Base-by-base conservation (phyloP, 2,329 filamentous ascomycete species). In the Fusarium haematococcum region DNA sequence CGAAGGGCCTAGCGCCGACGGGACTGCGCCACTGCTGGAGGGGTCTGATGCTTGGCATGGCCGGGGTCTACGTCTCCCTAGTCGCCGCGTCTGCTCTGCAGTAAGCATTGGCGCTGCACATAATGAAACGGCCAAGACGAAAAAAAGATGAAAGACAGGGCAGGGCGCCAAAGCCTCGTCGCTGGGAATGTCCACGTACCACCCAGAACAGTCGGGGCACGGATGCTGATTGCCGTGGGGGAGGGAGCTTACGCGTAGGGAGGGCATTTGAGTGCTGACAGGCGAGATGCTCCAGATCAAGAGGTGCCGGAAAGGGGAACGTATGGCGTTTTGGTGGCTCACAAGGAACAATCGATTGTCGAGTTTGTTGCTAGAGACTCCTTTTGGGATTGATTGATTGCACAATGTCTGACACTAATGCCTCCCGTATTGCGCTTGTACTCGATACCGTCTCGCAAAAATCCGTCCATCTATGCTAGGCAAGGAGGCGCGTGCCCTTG, bases 401-500 rank as follows among this genome's bases (percentile, higher is more conserved):
- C 59, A 62, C 63, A 62, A 52, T 30, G 58, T 60, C 52, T 60
- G 27, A 59, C 63, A 58, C 59, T 57, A 54, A 37, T 25, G 20
- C 13, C 35, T 43, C 25, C 56, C 16, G 41, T 30, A 58, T 58
- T 33, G 16, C 68, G 57, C 63, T 56, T 41, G 37, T 48, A 58
- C 30, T 41, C 27, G 48, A 32, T 32, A 52, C 18, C 48, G 18
- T 63, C 37, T 32, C 27, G 6, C 61, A 45, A 50, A 59, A 56
- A 10, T 9, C 39, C 39, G 23, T 25, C 43, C 13, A 20, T 43
- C 73, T 63, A 18, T 63, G 72, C 60, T 60, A 43, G 73, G 73
- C 18, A 75, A 75, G 52, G 63, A 66, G 71, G 72, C 72, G 71
- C 63, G 72, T 75, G 72, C 72, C 33, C 32, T 18, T 33, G 20